Base-by-base conservation (phyloP, 2,329 filamentous ascomycete species). In the Endoconidiophora polonica region DNA sequence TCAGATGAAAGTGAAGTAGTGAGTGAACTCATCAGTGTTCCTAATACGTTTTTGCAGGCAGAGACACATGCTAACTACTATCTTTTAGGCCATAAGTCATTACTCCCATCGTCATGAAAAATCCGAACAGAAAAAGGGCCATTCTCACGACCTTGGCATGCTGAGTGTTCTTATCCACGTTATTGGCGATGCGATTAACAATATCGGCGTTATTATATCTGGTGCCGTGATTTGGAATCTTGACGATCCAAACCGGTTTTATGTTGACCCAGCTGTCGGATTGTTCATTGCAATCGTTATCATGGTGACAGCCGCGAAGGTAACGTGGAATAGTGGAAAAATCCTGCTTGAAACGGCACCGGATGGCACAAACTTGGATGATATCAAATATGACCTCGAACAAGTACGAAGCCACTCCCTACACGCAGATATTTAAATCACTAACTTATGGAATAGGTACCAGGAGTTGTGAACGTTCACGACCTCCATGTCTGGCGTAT, bases 401-500 rank as follows among this genome's bases (percentile, higher is more conserved):
- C 75, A 71, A 62, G 76, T 79, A 46, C 49, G 48, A 42, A 4
- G 24, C 14, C 2, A 37, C 9, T n/a, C 26, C 29, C 9, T 54
- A 33, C 29, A 39, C 50, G 14, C 23, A 18, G 2, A 6, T 29
- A 44, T 46, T 44, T 46, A n/a, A 10, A 33, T 2, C 22, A 24
- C 55, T 61, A 22, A 61, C 46, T 40, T 20, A 38, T 38, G 2
- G 3, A 42, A 36, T 53, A 81, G 73, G 77, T 86, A 36, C 71
- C 76, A 0, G 81, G 81, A 0, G 70, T 86, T 16, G 61, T 74
- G 18, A 77, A 77, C 0, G 71, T 86, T 12, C 81, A 86, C 55
- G 80, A 86, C 56, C 67, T 87, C 14, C 81, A 85, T 56, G 74
- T 86, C 54, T 87, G 83, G 82, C 71, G 77, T 2, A 68, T 87